Base-by-base conservation (phyloP, 192 early-diverging fungal genomes). In the Oehlia diaphana region DNA sequence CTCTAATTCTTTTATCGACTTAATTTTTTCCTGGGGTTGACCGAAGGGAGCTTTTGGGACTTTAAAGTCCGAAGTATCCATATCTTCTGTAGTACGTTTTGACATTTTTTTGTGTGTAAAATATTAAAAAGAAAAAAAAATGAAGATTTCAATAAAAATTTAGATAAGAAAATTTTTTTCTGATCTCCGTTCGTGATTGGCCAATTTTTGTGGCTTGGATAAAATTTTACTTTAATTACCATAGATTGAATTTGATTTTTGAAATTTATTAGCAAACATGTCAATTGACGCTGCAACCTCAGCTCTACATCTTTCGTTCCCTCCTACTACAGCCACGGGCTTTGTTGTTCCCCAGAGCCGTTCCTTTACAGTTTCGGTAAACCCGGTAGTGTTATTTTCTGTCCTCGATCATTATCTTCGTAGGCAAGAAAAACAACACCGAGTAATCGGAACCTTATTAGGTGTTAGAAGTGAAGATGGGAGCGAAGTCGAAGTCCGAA, bases 331-430 rank as follows among this genome's bases (percentile, higher is more conserved):
- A 4, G 47, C 44, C 9, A 68, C 63, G 23, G 76, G 76, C 6
- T 78, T 78, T 78, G 76, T 78, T 4, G 33, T 69, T 67, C 76
- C 76, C 0, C 76, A 78, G 68, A 78, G 76, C 42, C 76, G 76
- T 23, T 78, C 90, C n/a, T 88, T 91, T 71, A 83, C 90, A 47
- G 89, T 86, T 28, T 84, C 85, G 26, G 87, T 94, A 72, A 91
- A 89, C 70, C 97, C 97, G 39, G 87, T 96, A 31, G 96, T 96
- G 16, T 88, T 97, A 58, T 94, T 99, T 82, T 91, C 95, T 44
- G 93, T 98, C 71, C 91, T 99, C 21, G 96, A 97, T 87, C 96
- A 98, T 86, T 95, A 87, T 82, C 82, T 95, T 78, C 93, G 96
- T 62, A 92, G 94, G 74, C 92, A 94, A 81, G 93, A 94, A 77